Conservation (phyloP, 306 rosid genomes). For the Vachellia pachyceras region DNA sequence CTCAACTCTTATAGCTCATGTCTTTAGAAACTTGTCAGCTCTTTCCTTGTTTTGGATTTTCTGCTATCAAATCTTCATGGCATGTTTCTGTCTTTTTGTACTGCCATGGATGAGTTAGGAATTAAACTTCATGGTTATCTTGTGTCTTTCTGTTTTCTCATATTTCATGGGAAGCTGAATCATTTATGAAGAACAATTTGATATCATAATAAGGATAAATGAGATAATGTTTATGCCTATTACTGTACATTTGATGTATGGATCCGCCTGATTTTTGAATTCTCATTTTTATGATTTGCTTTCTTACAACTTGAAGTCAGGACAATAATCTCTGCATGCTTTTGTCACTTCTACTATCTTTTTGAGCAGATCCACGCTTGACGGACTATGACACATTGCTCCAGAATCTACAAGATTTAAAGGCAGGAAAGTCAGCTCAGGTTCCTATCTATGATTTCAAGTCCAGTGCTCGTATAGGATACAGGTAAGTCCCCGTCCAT, state of each 20-base stretch:
- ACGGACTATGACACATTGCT: constrained; percentile 28
- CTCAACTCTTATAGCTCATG: background rate
- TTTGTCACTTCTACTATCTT: background rate
- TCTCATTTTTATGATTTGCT: background rate
- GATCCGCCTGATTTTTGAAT: background rate
- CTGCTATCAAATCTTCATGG: background rate
- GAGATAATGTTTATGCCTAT: background rate
- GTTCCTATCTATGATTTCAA: constrained; percentile 28
- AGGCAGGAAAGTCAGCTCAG: constrained; percentile 18
- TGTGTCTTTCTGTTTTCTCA: background rate
- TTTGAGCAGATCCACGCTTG: constrained; percentile 24
- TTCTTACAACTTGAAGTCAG: background rate
- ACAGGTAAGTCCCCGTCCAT: background rate
- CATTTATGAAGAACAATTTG: background rate
- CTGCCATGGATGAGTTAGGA: background rate
- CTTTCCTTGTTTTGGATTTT: background rate
- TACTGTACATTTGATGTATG: background rate
- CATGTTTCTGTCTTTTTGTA: background rate
- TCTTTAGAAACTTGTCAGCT: background rate
- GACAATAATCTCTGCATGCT: background rate
- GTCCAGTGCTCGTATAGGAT: constrained; percentile 23
- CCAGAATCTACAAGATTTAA: constrained; percentile 18
- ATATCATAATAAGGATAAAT: background rate
- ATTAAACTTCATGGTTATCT: background rate
- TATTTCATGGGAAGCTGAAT: background rate